Evolutionary conservation across 164 flowering plant genomes (phyloP), one percentile per base, ranked within the genome.

Genomic region (Berberis vulgaris): DNA sequence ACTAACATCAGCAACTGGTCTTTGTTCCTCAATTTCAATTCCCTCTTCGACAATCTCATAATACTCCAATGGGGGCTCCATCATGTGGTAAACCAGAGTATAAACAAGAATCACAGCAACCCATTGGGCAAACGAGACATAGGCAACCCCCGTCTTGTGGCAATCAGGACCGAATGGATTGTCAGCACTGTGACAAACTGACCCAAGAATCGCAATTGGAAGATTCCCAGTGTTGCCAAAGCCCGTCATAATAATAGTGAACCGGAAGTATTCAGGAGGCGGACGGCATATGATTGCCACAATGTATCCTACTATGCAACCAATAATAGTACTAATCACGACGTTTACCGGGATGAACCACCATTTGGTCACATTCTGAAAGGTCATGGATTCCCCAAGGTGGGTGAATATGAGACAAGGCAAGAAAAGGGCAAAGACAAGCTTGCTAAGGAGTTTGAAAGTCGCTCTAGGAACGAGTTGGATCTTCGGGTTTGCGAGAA

Each of bases 151-250:
- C 3, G 65, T 74, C 0, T 69, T 68, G 41, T 82, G 77, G 55
- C 98, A 93, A 55, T 75, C 63, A 0, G 78, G 78, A 40, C 98
- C 98, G 68, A 90, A 93, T 0, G 88, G 92, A 60, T 77, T 79
- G 40, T 81, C 71, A 12, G 63, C n/a, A 41, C 78, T 74, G 54
- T 88, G 98, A 67, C 98, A 93, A 5, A 93, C 83, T 0, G 98
- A 88, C 5, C 82, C 82, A 52, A 93, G 82, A 43, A 90, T 76
- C 3, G 96, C 94, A 54, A 90, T 74, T 3, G 88, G 84, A 26
- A 93, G 79, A 68, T 88, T 90, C 3, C 97, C 96, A 0, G 92
- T 93, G 67, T 90, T 93, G n/a, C 97, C 96, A 74, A 93, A 87
- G 2, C 80, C 95, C 49, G 92, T 88, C 91, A 84, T 82, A 54